Evolutionary conservation across 1,284 basidiomycete genomes (phyloP), one percentile per base, ranked within the genome.

Genomic region (Apiotrichum domesticum): DNA sequence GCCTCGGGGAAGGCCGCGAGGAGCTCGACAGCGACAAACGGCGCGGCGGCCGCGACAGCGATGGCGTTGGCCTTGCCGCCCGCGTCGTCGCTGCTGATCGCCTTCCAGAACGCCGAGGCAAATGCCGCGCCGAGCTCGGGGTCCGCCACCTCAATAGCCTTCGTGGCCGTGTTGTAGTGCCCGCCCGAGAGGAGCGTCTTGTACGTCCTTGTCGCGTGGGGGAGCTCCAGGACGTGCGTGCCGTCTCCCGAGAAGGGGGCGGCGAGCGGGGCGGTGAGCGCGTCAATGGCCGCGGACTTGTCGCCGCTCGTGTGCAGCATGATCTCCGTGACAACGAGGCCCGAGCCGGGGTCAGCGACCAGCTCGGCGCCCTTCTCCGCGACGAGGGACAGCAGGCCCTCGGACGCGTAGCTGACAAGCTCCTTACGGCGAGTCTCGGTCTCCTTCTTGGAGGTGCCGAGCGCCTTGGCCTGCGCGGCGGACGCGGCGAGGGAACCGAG

Each of bases 121-220:
- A 90, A 87, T 13, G 75, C 69, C 3, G 73, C 71, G 0, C 86
- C 85, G 59, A 91, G 87, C 1, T 71, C 71, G 2, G 72, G 67
- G 1, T 87, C 78, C 1, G 79, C 72, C 15, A 77, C 74, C 6
- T 80, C 75, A 43, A 92, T 78, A 1, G 79, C 62, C 46, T 81
- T 80, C 3, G 83, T 81, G 0, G 80, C 71, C 45, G 84, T 84
- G 56, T 84, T 85, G 75, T 85, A 93, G 72, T 92, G 90, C 0
- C 90, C 90, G n/a, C 90, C 90, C 67, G 91, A 87, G 0, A 94
- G 80, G 10, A 93, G 82, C 1, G 84, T 85, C 74, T 94, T 93
- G 81, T 90, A 91, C 53, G 90, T 71, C 45, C 90, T 81, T 2
- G 87, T 86, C 2, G 85, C 83, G 70, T 90, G 88, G 0, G 89